Conservation (phyloP, 2,329 filamentous ascomycete genomes). For the Aspergillus pseudoterreus region DNA sequence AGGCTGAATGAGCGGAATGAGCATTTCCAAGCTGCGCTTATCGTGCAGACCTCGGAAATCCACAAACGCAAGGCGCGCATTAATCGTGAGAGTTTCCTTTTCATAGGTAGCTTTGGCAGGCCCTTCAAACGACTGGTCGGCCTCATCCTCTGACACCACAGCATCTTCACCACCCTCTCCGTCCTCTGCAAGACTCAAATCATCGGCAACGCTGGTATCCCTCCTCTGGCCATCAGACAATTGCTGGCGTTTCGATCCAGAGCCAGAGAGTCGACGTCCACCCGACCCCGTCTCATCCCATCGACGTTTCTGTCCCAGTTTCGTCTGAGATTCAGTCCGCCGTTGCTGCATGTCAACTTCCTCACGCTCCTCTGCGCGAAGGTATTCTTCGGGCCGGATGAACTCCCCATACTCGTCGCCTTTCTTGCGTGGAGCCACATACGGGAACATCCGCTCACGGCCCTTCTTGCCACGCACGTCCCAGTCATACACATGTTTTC, state of each 20-base stretch:
- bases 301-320: constrained; percentile 85
- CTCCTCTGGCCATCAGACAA: constrained; percentile 29
- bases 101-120: constrained; percentile 73
- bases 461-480: constrained; percentile 89
- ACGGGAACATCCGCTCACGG: constrained; percentile 86
- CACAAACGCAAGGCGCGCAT: constrained; percentile 77
- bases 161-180: constrained; percentile 61
- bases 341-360: constrained; percentile 63
- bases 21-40: constrained; percentile 86
- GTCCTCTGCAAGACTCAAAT: constrained; percentile 43
- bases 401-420: constrained; percentile 91
- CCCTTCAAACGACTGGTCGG: constrained; percentile 51
- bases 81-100: constrained; percentile 61
- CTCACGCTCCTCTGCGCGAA: constrained; percentile 87
- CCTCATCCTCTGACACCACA: constrained; percentile 52
- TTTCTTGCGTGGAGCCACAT: constrained; percentile 72
- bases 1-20: constrained; percentile 89
- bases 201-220: constrained; percentile 47
- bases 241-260: constrained; percentile 60
- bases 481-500: constrained; percentile 88
- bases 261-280: constrained; percentile 37
- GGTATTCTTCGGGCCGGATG: constrained; percentile 89
- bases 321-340: constrained; percentile 54
- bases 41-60: constrained; percentile 93
- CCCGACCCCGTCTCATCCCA: constrained; percentile 69